Conservation (phyloP, 768 basidiomycete genomes). For the Tricholoma saponaceum region DNA sequence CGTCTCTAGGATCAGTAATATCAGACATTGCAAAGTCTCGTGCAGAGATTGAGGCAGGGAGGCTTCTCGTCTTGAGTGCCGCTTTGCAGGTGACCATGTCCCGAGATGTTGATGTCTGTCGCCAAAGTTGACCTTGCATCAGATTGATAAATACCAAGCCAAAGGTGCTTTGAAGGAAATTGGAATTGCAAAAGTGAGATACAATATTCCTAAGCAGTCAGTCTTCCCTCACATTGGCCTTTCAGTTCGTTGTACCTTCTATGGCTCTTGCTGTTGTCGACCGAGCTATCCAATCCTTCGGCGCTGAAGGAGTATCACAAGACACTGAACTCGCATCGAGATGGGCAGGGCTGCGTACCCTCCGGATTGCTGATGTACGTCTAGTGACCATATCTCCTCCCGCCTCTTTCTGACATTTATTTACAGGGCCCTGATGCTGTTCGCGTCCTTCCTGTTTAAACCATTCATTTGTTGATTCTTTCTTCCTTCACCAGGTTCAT, state of each 20-base stretch:
- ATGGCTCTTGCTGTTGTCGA: conserved; percentile 90
- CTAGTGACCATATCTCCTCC: not conserved
- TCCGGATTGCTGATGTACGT: conserved; percentile 83
- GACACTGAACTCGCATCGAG: conserved; percentile 77
- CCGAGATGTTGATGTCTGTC: not conserved
- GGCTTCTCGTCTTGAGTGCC: conserved; percentile 88
- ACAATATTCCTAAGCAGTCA: not conserved
- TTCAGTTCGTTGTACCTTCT: conserved; percentile 86
- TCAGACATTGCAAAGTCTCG: conserved; percentile 89
- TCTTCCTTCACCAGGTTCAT: conserved; percentile 62
- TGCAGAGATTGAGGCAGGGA: conserved; percentile 86
- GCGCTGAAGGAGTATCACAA: conserved; percentile 94
- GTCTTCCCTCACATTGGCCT: not conserved
- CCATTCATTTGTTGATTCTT: conserved; percentile 10
- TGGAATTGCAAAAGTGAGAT: conserved; percentile 86
- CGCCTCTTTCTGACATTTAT: conserved; percentile 2
- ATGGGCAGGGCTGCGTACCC: conserved; percentile 80
- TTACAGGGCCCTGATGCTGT: conserved; percentile 76
- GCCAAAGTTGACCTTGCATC: conserved; percentile 1
- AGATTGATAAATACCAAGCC: conserved; percentile 89
- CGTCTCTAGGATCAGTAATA: conserved; percentile 68
- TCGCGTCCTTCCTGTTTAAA: conserved; percentile 17
- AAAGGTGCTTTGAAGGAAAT: conserved; percentile 98
- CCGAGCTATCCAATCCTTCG: conserved; percentile 93
- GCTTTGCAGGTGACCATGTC: conserved; percentile 65